Conservation (phyloP, 2,329 filamentous ascomycete species). For the Sclerotinia subarctica region DNA sequence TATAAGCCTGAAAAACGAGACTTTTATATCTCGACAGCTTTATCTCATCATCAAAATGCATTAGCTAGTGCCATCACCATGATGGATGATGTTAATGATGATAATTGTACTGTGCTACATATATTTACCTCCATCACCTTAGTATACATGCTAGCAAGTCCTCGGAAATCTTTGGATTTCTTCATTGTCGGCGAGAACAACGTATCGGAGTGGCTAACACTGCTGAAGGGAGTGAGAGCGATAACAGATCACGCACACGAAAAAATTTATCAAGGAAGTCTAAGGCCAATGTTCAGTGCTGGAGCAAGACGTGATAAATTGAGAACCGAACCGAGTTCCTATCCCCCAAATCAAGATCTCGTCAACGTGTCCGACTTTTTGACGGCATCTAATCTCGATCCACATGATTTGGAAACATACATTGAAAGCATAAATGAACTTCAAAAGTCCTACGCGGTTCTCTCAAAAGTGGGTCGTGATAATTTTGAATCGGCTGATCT, state of each 20-base stretch:
- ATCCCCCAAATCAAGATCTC: slow-evolving; percentile 18
- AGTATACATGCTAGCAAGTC: slow-evolving; percentile 41
- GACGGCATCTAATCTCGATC: slow-evolving; percentile 26
- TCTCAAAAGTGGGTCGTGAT: slow-evolving; percentile 25
- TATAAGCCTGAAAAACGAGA: slow-evolving; percentile 41
- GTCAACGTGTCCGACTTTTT: slow-evolving; percentile 27
- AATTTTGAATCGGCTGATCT: slow-evolving; percentile 41
- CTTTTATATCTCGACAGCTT: slow-evolving; percentile 42
- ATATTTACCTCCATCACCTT: slow-evolving; percentile 43
- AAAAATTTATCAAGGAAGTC: slow-evolving; percentile 23
- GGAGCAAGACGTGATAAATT: slow-evolving; percentile 20
- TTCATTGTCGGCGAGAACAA: slow-evolving; percentile 39
- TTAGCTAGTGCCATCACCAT: slow-evolving; percentile 37
- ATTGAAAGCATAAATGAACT: slow-evolving; percentile 39
- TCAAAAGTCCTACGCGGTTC: slow-evolving; percentile 37
- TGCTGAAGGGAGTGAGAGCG: slow-evolving; percentile 40
- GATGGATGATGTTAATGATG: slow-evolving; percentile 37
- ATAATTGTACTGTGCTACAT: slow-evolving; percentile 41
- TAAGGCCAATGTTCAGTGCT: slow-evolving; percentile 28
- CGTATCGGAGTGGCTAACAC: slow-evolving; percentile 41
- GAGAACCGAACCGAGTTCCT: slow-evolving; percentile 27
- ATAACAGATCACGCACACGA: slow-evolving; percentile 37
- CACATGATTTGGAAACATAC: slow-evolving; percentile 35
- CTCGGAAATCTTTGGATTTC: slow-evolving; percentile 39
- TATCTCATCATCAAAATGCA: slow-evolving; percentile 40